Conservation (phyloP, 768 basidiomycete genomes). For the Coprinopsis strossmayeri region DNA sequence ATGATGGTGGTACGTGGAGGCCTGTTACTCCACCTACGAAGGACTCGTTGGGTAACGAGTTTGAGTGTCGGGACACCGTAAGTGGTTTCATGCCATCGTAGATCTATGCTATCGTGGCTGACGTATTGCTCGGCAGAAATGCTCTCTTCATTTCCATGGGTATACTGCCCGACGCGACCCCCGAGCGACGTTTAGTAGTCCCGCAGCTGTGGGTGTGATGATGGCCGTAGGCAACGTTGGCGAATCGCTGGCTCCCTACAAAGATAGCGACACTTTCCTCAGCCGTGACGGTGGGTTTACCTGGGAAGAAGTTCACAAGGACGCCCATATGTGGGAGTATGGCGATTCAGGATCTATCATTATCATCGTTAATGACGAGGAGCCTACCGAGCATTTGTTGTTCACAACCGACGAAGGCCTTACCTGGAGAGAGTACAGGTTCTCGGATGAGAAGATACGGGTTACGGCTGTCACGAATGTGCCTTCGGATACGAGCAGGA, state of each 20-base stretch:
- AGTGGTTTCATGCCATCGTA: constrained; percentile 9
- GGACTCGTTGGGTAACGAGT: constrained; percentile 72
- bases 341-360: constrained; percentile 95
- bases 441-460: constrained; percentile 66
- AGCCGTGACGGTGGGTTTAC: constrained; percentile 95
- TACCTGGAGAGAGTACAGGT: constrained; percentile 84
- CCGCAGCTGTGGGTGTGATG: constrained; percentile 85
- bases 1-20: constrained; percentile 94
- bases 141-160: constrained; percentile 87
- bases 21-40: constrained; percentile 61
- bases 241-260: constrained; percentile 70
- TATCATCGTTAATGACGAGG: constrained; percentile 93
- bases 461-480: constrained; percentile 80
- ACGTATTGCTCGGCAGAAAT: constrained; percentile 43
- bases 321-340: constrained; percentile 96
- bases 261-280: constrained; percentile 90
- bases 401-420: constrained; percentile 89
- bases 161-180: constrained; percentile 92
- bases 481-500: constrained; percentile 82
- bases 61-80: constrained; percentile 68
- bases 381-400: constrained; percentile 80
- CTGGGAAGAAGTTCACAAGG: constrained; percentile 98
- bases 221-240: constrained; percentile 98
- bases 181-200: constrained; percentile 89
- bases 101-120: not conserved